These are phyloP conservation scores for Xylaria grammica DNA, from an alignment of 495 filamentous ascomycete species.

Conservation along the genomic window DNA sequence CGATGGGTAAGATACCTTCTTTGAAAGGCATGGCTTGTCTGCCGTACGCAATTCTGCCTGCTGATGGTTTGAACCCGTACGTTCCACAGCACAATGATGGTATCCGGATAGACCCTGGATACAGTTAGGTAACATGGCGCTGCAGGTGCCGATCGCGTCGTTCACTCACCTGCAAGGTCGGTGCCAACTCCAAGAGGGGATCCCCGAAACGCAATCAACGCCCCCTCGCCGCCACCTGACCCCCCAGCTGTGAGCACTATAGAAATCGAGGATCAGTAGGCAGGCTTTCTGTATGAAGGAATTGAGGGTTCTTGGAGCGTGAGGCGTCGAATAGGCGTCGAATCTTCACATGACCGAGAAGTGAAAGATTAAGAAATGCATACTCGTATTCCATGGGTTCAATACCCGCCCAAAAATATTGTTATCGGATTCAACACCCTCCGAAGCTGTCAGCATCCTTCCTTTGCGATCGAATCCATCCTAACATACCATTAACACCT, in stretches of 20 bases:
- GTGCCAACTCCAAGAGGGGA: slow-evolving; percentile 54
- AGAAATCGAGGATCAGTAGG: neutral
- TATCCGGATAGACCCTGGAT: slow-evolving; percentile 50
- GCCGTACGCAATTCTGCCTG: slow-evolving; percentile 60
- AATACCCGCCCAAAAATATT: slow-evolving; percentile 66
- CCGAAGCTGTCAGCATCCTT: neutral
- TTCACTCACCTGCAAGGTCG: slow-evolving; percentile 52
- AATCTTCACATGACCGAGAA: neutral
- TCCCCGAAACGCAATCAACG: slow-evolving; percentile 46
- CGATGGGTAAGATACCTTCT: slow-evolving; percentile 47
- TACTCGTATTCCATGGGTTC: slow-evolving; percentile 60
- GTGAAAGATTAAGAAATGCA: neutral
- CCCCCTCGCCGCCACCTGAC: slow-evolving; percentile 61
- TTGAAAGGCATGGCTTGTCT: slow-evolving; percentile 46
- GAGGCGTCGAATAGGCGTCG: no score
- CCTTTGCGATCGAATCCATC: no score
- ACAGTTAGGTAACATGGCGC: slow-evolving; percentile 51
- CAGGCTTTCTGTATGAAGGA: no score
- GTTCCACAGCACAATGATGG: slow-evolving; percentile 61
- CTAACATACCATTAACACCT: slow-evolving; percentile 48
- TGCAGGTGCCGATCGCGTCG: slow-evolving; percentile 55
- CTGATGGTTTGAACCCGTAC: slow-evolving; percentile 62
- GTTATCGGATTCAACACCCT: slow-evolving; percentile 52
- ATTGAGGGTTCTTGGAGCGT: neutral
- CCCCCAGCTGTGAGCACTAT: slow-evolving; percentile 61